Percentiles rank a stretch among this genome's conserved stretches.
phyloP scores from a whole-genome alignment of 768 basidiomycete genomes.

The Trametes gibbosa region DNA sequence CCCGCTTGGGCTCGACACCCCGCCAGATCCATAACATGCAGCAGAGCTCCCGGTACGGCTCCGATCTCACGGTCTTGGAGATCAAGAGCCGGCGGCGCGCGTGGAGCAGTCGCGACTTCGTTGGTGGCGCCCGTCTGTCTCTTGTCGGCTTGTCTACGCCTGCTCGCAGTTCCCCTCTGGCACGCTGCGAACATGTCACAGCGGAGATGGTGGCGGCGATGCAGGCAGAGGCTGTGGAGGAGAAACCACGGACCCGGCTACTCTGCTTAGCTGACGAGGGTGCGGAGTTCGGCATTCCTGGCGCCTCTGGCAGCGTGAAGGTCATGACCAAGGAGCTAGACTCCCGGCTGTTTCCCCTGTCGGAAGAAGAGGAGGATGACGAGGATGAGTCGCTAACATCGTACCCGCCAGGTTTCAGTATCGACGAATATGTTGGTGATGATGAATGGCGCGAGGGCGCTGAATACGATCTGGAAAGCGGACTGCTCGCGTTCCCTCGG shows the following conservation, averaged over 20 bases:
- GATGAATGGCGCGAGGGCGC: constrained; percentile 12
- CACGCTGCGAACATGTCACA: constrained; percentile 24
- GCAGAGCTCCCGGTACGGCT: constrained; percentile 33
- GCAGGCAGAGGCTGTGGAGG: not conserved
- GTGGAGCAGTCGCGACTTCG: constrained; percentile 56
- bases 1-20: constrained; percentile 36
- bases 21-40: constrained; percentile 36
- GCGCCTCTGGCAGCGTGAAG: constrained; percentile 13
- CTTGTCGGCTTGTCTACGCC: constrained; percentile 51
- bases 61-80: constrained; percentile 42
- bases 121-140: constrained; percentile 33
- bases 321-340: constrained; percentile 27
- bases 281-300: constrained; percentile 13
- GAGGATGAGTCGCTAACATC: not conserved
- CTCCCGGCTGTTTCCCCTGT: constrained; percentile 30
- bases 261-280: constrained; percentile 8
- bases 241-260: not conserved
- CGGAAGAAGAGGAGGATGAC: constrained; percentile 32
- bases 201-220: not conserved
- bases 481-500: constrained; percentile 11
- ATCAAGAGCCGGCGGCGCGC: constrained; percentile 60
- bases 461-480: constrained; percentile 12
- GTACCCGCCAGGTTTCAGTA: constrained; percentile 8
- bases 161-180: constrained; percentile 50
- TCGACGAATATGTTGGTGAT: constrained; percentile 12